Base-by-base conservation (phyloP, 176 grass and related monocot genomes). In the Lolium perenne region DNA sequence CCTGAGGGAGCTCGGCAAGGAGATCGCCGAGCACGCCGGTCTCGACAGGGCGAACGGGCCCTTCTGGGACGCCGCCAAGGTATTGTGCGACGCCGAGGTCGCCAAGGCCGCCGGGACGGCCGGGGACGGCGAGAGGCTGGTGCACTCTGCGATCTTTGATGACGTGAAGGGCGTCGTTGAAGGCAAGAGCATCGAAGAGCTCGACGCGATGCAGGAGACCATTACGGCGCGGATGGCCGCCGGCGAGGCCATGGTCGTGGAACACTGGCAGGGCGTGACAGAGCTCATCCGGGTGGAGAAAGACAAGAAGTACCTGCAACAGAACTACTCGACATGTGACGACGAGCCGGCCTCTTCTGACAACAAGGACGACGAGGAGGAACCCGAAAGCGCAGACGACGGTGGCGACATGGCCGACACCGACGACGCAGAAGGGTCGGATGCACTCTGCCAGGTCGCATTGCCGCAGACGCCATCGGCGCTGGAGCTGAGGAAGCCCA, bases 1-100 rank as follows among this genome's bases (percentile, higher is more conserved):
- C 22, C 25, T 91, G 53, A 18, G 45, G 69, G 60, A 71, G 50
- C 82, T 91, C 43, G 15, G 25, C 20, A 78, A 23, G 18, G 86
- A 85, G 45, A 77, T 88, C 53, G 11, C 9, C 40, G 2, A 8
- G 68, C 69, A 63, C 7, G 77, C 65, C 23, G 51, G 2, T 1
- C 38, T 82, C 1, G 90, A 82, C 56, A 53, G 38, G 72, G 64
- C 47, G 14, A 87, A 91, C 59, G 77, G 16, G 21, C 7, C 29
- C 38, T 91, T 88, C 72, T 91, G 81, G 90, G 90, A 81, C 23
- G 77, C 70, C 51, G 50, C 86, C 83, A 82, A 23, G 61, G 45
- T 85, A 0, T 8, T 69, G 49, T 85, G 86, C 76, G 38, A 88
- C 32, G 71, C 70, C 21, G 76, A 82, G 90, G 71, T 64, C 25